Evolutionary conservation across 805 yeast genomes (phyloP).

Genomic region (Blastobotrys robertii): DNA sequence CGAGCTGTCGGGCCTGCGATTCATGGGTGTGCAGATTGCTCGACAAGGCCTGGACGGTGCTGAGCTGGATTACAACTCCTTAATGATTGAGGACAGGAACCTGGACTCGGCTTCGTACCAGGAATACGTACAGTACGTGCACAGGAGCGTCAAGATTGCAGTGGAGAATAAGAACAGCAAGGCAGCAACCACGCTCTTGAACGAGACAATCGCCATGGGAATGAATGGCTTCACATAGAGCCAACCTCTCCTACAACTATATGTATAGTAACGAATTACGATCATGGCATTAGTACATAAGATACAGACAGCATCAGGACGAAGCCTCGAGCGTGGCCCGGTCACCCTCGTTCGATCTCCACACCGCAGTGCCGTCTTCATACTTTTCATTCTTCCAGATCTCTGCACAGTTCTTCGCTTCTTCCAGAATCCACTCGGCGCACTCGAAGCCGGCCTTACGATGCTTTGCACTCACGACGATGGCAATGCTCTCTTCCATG

Average conservation of each 20-base stretch:
- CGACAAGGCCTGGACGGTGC: conserved; percentile 57
- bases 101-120: conserved; percentile 47
- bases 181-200: conserved; percentile 6
- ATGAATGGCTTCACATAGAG: background rate
- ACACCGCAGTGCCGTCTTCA: conserved; percentile 31
- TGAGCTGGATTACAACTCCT: conserved; percentile 44
- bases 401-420: conserved; percentile 36
- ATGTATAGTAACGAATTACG: background rate
- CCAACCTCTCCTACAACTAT: background rate
- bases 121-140: conserved; percentile 61
- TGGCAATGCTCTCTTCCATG: conserved; percentile 36
- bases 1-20: conserved; percentile 30
- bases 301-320: background rate
- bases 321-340: background rate
- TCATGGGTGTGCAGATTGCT: conserved; percentile 46
- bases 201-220: conserved; percentile 6
- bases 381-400: conserved; percentile 44
- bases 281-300: background rate
- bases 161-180: conserved; percentile 14
- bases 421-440: conserved; percentile 36
- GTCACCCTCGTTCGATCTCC: conserved; percentile 35
- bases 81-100: conserved; percentile 65
- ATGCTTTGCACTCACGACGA: conserved; percentile 38
- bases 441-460: conserved; percentile 40
- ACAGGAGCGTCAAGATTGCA: conserved; percentile 35